Evolutionary conservation across 2,329 filamentous ascomycete genomes (phyloP), one percentile per base, ranked within the genome.

Genomic region (Alternaria arborescens): DNA sequence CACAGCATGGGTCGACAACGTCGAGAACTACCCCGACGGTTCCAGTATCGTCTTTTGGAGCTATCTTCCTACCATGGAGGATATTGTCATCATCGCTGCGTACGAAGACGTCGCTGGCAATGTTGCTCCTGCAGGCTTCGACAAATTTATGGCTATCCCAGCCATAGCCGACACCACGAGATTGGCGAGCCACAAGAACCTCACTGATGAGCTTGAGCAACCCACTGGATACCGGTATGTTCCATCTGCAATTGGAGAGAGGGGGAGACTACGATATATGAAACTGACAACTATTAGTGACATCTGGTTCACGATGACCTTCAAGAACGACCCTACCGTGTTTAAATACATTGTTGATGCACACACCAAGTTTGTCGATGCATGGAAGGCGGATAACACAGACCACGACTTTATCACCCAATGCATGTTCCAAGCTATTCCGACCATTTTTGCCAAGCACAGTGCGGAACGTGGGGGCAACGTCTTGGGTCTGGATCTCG

Each of bases 121-220:
- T 14, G 65, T 60, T 22, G 67, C 63, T 3, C 67, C 71, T 3
- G 20, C 65, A 8, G 65, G 61, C 2, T 69, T 74, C 30, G 62
- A 72, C 26, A 46, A 69, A 14, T 65, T 69, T 34, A 61, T 71
- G 60, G 68, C 69, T 8, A 73, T 70, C 24, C 62, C 62, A 16
- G 47, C 51, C 28, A 40, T 26, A 30, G 47, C 62, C 8, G 65
- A 60, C 20, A 71, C 68, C 5, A 54, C 69, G 56, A 65, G 70
- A 26, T 57, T 68, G n/a, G 64, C 59, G 10, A 69, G 62, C 38
- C 67, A 72, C 51, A 71, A 71, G 51, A 62, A 56, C 12, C 55
- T 71, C 8, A 71, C 68, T 16, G 67, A 69, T 24, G 70, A 71
- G 54, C 62, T 72, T 11, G 69, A 71, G 50, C 70, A 74, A 22